Evolutionary conservation across 148 eudicot genomes (phyloP).

Genomic region (Spergularia bocconei): DNA sequence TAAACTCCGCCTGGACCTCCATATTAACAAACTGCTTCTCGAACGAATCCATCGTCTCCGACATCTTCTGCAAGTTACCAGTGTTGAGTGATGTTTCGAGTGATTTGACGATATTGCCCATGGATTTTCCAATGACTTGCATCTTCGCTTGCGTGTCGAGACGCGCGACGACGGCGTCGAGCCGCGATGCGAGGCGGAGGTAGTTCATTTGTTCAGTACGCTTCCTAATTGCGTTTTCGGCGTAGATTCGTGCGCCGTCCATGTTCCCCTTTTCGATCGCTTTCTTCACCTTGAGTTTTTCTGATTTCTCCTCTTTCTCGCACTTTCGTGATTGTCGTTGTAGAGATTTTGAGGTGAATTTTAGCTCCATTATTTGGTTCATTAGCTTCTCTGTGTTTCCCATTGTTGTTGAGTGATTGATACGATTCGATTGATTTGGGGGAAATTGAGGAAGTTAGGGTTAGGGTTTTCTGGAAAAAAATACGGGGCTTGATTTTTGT

Average conservation of each 20-base stretch:
- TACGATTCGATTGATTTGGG: not conserved
- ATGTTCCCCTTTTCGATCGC: conserved; percentile 38
- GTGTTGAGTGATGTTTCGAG: conserved; percentile 30
- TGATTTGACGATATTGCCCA: conserved; percentile 32
- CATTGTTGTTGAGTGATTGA: conserved; percentile 5
- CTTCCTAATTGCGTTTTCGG: conserved; percentile 36
- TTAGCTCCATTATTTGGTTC: conserved; percentile 39
- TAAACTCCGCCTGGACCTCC: conserved; percentile 38
- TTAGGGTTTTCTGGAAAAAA: conserved; percentile 24
- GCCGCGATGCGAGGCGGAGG: conserved; percentile 30
- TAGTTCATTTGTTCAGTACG: conserved; percentile 37
- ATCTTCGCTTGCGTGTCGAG: conserved; percentile 37
- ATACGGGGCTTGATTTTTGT: not conserved
- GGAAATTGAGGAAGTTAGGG: conserved; percentile 7
- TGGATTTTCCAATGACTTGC: conserved; percentile 26
- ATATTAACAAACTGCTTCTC: conserved; percentile 40
- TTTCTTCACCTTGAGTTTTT: conserved; percentile 35
- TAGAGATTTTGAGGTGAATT: conserved; percentile 36
- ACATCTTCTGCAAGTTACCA: conserved; percentile 36
- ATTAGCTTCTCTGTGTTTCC: conserved; percentile 39
- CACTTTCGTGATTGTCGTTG: conserved; percentile 34
- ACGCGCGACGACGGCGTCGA: conserved; percentile 24
- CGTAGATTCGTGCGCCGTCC: conserved; percentile 36
- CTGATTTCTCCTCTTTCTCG: conserved; percentile 36
- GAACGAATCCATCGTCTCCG: conserved; percentile 29